phyloP scores from a whole-genome alignment of 495 filamentous ascomycete genomes.

The Rhypophila decipiens region DNA sequence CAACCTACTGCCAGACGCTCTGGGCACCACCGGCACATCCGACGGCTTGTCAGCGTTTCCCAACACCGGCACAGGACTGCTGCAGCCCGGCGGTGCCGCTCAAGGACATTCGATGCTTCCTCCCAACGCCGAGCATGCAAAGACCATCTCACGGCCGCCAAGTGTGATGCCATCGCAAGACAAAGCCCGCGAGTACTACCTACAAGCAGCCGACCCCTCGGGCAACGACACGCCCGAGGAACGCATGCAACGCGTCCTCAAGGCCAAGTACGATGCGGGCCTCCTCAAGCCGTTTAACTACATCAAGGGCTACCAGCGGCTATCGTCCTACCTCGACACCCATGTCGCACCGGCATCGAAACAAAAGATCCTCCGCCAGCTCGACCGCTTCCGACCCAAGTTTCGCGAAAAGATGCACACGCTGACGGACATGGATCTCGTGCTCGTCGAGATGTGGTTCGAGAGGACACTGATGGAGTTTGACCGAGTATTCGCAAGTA shows the following conservation, averaged over 20 bases:
- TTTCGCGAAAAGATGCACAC: constrained; percentile 92
- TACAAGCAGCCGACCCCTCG: constrained; percentile 90
- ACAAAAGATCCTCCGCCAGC: constrained; percentile 79
- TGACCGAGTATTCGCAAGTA: constrained; percentile 95
- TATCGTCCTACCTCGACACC: constrained; percentile 84
- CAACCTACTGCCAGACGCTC: constrained; percentile 44
- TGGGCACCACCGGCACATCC: constrained; percentile 25
- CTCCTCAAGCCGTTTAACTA: constrained; percentile 96
- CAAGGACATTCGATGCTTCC: constrained; percentile 36
- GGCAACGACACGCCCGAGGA: constrained; percentile 89
- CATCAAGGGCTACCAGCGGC: constrained; percentile 84
- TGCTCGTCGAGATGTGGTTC: constrained; percentile 98
- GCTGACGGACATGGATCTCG: constrained; percentile 85
- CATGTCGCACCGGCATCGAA: constrained; percentile 73
- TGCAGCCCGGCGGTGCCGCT: constrained; percentile 33
- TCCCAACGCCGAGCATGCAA: constrained; percentile 46
- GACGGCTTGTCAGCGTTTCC: constrained; percentile 26
- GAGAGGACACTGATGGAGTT: constrained; percentile 92
- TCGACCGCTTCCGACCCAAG: constrained; percentile 89
- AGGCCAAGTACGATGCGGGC: constrained; percentile 92
- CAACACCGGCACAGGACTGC: constrained; percentile 30
- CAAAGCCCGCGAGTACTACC: constrained; percentile 89
- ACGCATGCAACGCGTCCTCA: constrained; percentile 89
- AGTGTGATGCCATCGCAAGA: constrained; percentile 62
- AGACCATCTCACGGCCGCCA: constrained; percentile 52